A percentile compares a stretch with the other conserved stretches of the same genome.
Conservation (phyloP, 2,329 filamentous ascomycete genomes). For the Calycina marina region DNA sequence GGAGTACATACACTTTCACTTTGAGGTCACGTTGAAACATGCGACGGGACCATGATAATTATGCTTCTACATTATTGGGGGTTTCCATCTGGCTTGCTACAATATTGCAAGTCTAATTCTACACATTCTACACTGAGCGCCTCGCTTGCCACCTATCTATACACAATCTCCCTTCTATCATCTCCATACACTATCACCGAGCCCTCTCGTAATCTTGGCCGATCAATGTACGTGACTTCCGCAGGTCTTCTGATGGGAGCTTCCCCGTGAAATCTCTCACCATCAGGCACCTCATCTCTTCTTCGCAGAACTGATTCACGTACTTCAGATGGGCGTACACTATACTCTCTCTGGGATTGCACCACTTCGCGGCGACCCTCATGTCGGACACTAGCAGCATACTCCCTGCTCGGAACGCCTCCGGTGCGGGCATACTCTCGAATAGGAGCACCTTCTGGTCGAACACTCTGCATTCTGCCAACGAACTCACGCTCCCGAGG, state of each 20-base stretch:
- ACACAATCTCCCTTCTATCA: conserved; percentile 19
- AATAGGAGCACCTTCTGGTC: conserved; percentile 27
- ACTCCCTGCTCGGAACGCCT: conserved; percentile 23
- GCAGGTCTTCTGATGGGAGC: conserved; percentile 9
- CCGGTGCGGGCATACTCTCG: conserved; percentile 22
- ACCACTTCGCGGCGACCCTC: conserved; percentile 17
- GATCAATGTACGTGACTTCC: conserved; percentile 18
- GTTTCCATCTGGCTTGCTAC: too few relatives aligned
- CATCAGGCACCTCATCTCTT: conserved; percentile 12
- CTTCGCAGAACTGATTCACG: conserved; percentile 9
- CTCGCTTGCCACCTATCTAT: too few relatives aligned
- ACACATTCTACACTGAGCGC: too few relatives aligned
- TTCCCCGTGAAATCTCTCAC: conserved; percentile 18
- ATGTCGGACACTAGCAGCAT: conserved; percentile 23
- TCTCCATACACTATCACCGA: conserved; percentile 21
- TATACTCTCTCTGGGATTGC: conserved; percentile 18
- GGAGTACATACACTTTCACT: too few relatives aligned
- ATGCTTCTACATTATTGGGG: too few relatives aligned
- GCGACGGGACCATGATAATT: too few relatives aligned
- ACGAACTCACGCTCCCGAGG: conserved; percentile 29
- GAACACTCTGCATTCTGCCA: conserved; percentile 28
- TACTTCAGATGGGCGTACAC: conserved; percentile 13
- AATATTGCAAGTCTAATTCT: too few relatives aligned
- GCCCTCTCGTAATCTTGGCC: conserved; percentile 16
- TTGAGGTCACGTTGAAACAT: too few relatives aligned